Base-by-base conservation (phyloP, 257 asterid genomes). In the Ilex asprella region DNA sequence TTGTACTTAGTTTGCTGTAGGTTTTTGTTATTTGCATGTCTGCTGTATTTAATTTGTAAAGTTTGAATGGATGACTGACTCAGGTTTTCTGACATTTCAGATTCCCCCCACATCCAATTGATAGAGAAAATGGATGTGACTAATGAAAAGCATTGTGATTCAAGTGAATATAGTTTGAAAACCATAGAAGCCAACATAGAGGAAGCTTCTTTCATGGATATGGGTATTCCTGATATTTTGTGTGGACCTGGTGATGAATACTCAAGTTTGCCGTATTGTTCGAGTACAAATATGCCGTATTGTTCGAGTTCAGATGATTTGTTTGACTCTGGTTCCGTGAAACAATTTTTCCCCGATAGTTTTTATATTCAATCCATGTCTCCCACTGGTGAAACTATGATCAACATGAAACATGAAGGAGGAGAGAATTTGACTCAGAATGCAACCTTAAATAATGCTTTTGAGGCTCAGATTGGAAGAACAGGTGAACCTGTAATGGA, bases 121-220 rank as follows among this genome's bases (percentile, higher is more conserved):
- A 68, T 27, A 56, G 73, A 59, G 54, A 49, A 12, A 6, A 4
- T 12, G 10, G 13, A 49, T 49, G 3, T 49, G 6, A 4, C 1
- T 49, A 1, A 49, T 49, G 54, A 12, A n/a, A 49, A 49, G 54
- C 16, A 11, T 11, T 49, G 54, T 49, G 54, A 12, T 15, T 49
- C 16, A n/a, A 49, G n/a, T 31, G 76, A 66, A 76, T 74, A 68
- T 67, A 61, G 71, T 61, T 55, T 60, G 35, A 58, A 66, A 47
- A 70, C 57, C 39, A 59, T 71, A 49, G 70, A 39, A 67, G 72
- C 73, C 12, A 60, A 60, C 16, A 44, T 49, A 50, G 80, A 70
- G 70, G 84, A 74, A 59, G 39, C 70, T 43, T 71, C 80, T 55
- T 35, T 60, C 62, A 62, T 68, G 52, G 76, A 75, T 70, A 64